Conservation (phyloP, 2,329 filamentous ascomycete species). For the Neopestalotiopsis sp. region DNA sequence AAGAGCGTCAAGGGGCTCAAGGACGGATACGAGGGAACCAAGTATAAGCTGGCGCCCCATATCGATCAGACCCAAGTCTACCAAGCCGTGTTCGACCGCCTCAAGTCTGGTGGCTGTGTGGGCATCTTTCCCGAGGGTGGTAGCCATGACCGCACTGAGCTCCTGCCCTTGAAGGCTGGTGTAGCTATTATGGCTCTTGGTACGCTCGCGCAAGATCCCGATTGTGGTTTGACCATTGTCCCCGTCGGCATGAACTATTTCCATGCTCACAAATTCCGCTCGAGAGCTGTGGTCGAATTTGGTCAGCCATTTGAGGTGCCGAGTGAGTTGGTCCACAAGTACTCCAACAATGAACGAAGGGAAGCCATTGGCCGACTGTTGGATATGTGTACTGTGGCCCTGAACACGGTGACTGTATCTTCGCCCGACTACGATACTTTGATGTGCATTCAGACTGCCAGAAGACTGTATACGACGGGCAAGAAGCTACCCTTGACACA, state of each 20-base stretch:
- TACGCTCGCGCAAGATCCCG: conserved; percentile 81
- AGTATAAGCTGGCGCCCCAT: conserved; percentile 88
- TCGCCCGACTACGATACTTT: conserved; percentile 94
- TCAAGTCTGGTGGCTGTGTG: conserved; percentile 84
- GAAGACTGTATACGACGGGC: conserved; percentile 90
- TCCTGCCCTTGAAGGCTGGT: conserved; percentile 92
- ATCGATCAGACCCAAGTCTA: conserved; percentile 95
- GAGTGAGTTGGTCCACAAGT: conserved; percentile 81
- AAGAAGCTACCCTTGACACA: conserved; percentile 92
- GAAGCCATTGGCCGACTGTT: conserved; percentile 87
- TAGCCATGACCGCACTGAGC: conserved; percentile 90
- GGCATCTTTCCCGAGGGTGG: conserved; percentile 98
- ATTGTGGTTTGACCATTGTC: conserved; percentile 91
- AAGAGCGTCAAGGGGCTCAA: conserved; percentile 57
- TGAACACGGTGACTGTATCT: conserved; percentile 89
- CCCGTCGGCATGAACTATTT: conserved; percentile 99
- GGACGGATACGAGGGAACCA: conserved; percentile 75
- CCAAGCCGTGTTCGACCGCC: conserved; percentile 85
- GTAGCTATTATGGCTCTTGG: conserved; percentile 98
- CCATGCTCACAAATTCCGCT: conserved; percentile 97
- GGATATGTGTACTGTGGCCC: conserved; percentile 83
- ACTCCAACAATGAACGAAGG: conserved; percentile 80
- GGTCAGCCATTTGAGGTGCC: conserved; percentile 88
- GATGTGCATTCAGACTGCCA: conserved; percentile 94
- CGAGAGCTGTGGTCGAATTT: conserved; percentile 93